Percentiles rank a stretch among this genome's conserved stretches.
Evolutionary conservation across 2,329 filamentous ascomycete genomes (phyloP).

Genomic region (Pseudogymnoascus sp.): DNA sequence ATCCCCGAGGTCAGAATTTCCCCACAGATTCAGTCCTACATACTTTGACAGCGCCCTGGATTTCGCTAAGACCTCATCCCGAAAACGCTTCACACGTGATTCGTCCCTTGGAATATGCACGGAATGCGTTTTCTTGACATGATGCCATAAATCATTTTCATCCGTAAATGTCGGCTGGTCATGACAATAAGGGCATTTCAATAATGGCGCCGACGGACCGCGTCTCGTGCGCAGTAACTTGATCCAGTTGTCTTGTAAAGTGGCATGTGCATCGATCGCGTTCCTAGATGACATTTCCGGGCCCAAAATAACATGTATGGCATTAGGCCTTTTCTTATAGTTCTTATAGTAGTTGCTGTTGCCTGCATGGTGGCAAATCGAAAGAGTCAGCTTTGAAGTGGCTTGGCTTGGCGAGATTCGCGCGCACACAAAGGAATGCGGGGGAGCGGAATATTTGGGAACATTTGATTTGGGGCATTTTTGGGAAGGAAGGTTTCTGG

Average conservation of each 20-base stretch:
- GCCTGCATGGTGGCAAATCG: background rate
- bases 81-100: background rate
- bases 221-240: background rate
- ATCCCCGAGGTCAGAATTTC: background rate
- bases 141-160: background rate
- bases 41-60: background rate
- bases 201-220: background rate
- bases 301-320: background rate
- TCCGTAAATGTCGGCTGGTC: background rate
- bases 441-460: background rate
- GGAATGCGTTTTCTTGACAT: background rate
- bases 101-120: background rate
- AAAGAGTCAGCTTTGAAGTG: background rate
- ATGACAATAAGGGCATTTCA: background rate
- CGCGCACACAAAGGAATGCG: background rate
- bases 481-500: background rate
- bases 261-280: background rate
- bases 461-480: background rate
- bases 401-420: background rate
- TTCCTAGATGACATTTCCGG: background rate
- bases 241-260: background rate
- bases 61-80: constrained; percentile 2
- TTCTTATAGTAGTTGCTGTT: background rate
- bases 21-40: background rate
- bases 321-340: background rate